Conservation (phyloP, 768 basidiomycete genomes). For the Suillus lakei region DNA sequence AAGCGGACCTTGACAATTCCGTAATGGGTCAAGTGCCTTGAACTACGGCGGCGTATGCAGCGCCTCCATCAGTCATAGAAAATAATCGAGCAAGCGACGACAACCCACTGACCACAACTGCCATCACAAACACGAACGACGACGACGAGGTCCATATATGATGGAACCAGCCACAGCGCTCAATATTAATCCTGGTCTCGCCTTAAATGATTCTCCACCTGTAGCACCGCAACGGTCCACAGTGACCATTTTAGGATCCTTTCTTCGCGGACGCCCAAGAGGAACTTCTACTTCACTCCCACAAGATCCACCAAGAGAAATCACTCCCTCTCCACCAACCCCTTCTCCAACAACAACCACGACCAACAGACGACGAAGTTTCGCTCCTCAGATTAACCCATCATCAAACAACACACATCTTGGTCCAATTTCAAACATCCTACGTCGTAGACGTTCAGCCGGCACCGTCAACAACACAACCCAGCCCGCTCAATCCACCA, state of each 20-base stretch:
- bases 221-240: conserved; percentile 43
- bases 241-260: conserved; percentile 68
- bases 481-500: conserved; percentile 4
- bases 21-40: background rate
- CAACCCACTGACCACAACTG: background rate
- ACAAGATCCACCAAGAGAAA: conserved; percentile 39
- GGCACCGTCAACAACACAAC: conserved; percentile 47
- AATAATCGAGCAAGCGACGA: conserved; percentile 1
- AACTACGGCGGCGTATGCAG: conserved; percentile 5
- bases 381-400: conserved; percentile 39
- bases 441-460: conserved; percentile 65
- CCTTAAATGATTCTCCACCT: conserved; percentile 33
- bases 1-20: background rate
- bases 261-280: conserved; percentile 71
- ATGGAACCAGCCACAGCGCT: background rate
- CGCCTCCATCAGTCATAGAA: conserved; percentile 2
- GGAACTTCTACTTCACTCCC: conserved; percentile 67
- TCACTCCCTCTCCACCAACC: conserved; percentile 50
- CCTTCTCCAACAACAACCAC: conserved; percentile 42
- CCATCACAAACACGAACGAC: background rate
- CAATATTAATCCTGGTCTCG: too few species aligned
- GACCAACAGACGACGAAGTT: conserved; percentile 42
- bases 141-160: background rate
- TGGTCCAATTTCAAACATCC: conserved; percentile 57
- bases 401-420: conserved; percentile 37